These are phyloP conservation scores for Cadophora gregata DNA, from an alignment of 2,329 filamentous ascomycete genomes.

Conservation along the genomic window DNA sequence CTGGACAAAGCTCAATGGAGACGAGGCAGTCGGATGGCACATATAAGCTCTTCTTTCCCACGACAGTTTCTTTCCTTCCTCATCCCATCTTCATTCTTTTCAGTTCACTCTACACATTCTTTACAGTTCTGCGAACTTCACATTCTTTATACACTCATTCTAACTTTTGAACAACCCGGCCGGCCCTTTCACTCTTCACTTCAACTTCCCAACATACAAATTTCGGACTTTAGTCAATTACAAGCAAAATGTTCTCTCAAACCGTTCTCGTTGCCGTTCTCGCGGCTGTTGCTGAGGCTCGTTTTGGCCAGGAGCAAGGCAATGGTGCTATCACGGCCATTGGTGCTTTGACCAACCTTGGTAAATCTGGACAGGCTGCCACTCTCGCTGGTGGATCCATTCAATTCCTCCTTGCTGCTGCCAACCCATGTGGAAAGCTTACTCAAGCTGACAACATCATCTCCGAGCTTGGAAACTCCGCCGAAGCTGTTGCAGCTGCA, in stretches of 20 bases:
- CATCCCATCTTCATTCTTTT: constrained; percentile 31
- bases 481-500: constrained; percentile 66
- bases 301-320: constrained; percentile 66
- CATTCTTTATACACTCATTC: constrained; percentile 35
- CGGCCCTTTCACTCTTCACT: constrained; percentile 37
- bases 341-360: constrained; percentile 57
- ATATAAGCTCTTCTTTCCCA: constrained; percentile 25
- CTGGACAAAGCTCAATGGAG: background rate
- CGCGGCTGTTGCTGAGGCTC: constrained; percentile 41
- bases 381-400: constrained; percentile 69
- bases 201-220: constrained; percentile 23
- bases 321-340: constrained; percentile 59
- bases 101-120: constrained; percentile 33
- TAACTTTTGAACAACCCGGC: constrained; percentile 34
- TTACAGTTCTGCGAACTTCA: constrained; percentile 44
- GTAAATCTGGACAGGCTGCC: constrained; percentile 63
- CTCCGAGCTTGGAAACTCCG: constrained; percentile 61
- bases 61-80: constrained; percentile 20
- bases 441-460: constrained; percentile 69
- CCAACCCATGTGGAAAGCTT: constrained; percentile 72
- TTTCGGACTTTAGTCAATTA: constrained; percentile 2
- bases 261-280: constrained; percentile 37
- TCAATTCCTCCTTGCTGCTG: constrained; percentile 65
- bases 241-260: constrained; percentile 39
- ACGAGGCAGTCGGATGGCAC: background rate